Percentiles rank a stretch among this genome's conserved stretches.
phyloP scores from a whole-genome alignment of 2,329 filamentous ascomycete species.

The Ascochyta clinopodiicola region DNA sequence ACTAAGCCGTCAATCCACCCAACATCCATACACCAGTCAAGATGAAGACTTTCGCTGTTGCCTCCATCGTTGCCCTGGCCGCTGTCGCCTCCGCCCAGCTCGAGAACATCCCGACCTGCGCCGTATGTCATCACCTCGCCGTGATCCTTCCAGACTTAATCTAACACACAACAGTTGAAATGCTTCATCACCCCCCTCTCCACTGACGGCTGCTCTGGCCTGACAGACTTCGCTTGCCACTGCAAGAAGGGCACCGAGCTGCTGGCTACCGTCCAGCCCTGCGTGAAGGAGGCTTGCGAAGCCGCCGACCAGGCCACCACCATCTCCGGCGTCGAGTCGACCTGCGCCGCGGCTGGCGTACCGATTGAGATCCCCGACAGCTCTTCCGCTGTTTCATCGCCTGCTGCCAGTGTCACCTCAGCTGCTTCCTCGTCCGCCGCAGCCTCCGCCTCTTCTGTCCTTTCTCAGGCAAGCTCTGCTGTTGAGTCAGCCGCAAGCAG shows the following conservation, averaged over 20 bases:
- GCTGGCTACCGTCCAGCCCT: slow-evolving; percentile 53
- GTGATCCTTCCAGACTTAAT: not conserved
- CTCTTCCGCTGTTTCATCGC: slow-evolving; percentile 20
- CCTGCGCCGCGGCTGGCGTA: slow-evolving; percentile 43
- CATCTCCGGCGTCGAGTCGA: slow-evolving; percentile 37
- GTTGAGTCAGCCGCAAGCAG: slow-evolving; percentile 2
- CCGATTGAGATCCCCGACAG: slow-evolving; percentile 35
- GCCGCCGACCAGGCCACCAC: slow-evolving; percentile 45
- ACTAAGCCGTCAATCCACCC: not conserved
- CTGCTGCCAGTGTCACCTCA: slow-evolving; percentile 18
- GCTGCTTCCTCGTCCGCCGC: not conserved
- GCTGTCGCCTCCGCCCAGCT: slow-evolving; percentile 56
- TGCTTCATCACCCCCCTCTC: slow-evolving; percentile 55
- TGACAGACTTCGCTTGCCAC: slow-evolving; percentile 55
- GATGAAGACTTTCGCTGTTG: slow-evolving; percentile 49
- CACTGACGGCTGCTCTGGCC: slow-evolving; percentile 53
- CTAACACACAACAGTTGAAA: slow-evolving; percentile 48
- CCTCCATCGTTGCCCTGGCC: slow-evolving; percentile 52
- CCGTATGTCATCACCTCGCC: slow-evolving; percentile 45
- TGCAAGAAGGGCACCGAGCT: slow-evolving; percentile 55
- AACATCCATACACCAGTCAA: slow-evolving; percentile 25
- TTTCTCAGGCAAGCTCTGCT: slow-evolving; percentile 9
- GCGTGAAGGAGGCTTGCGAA: slow-evolving; percentile 53
- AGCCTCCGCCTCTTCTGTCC: slow-evolving; percentile 16
- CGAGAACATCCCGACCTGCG: slow-evolving; percentile 54